Evolutionary conservation across 148 eudicot species (phyloP), one percentile per base, ranked within the genome.

Genomic region (Mesembryanthemum crystallinum): DNA sequence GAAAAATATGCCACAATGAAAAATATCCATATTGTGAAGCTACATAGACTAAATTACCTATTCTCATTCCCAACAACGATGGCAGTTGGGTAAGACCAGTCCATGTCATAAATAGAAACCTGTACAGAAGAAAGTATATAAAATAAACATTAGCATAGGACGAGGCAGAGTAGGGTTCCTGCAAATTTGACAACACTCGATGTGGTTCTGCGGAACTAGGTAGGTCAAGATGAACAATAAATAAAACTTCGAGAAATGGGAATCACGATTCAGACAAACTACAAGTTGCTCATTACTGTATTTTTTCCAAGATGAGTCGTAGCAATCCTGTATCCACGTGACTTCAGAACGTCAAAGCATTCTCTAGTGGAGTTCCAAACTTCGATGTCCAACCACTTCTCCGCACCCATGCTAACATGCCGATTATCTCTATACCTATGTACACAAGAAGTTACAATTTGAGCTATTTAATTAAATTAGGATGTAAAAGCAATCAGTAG

Each of bases 321-420:
- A 55, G 98, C 94, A 71, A 94, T 90, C 83, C 94, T 87, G 85
- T 90, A 92, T 43, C 98, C 98, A 52, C 98, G 97, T 59, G 93
- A 87, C 81, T 85, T 94, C 72, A 94, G 74, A 71, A 54, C 85
- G 75, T 82, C 80, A 74, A 94, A 92, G 89, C 98, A 94, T 78
- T 94, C 93, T 55, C 73, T 79, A 64, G 88, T 78, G 45, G 93
- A 86, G 78, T 86, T 77, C 98, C 98, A 94, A 66, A 88, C 84
- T 85, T 94, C 98, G 77, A 94, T 86, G 84, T 94, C 98, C 81
- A 94, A 78, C 98, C 98, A 94, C 84, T 94, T 94, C 84, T 94
- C 98, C 33, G 98, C 93, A 43, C 98, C 98, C 97, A 88, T 92
- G 86, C 98, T 94, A 54, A 94, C 92, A 85, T 89, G 92, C 37